These are phyloP conservation scores for Auricularia auricula-judae DNA, from an alignment of 768 basidiomycete species.

Conservation along the genomic window DNA sequence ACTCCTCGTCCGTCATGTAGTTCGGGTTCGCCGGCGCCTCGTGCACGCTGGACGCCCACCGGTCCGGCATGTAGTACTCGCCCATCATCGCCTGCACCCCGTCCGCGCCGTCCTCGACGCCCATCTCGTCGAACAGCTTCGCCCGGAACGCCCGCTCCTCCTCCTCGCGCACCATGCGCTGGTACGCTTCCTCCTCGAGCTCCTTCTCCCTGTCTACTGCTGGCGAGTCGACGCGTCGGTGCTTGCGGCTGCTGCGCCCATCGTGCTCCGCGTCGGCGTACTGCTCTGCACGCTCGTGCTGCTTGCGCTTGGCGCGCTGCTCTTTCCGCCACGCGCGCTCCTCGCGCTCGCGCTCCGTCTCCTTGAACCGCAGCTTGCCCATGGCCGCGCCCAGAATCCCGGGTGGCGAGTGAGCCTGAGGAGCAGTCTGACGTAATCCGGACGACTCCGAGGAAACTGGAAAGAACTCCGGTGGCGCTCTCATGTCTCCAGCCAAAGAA, in stretches of 20 bases:
- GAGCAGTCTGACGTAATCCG: too few relatives aligned
- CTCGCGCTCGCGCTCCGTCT: slow-evolving; percentile 49
- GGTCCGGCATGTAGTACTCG: slow-evolving; percentile 61
- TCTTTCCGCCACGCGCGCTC: slow-evolving; percentile 30
- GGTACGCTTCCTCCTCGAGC: slow-evolving; percentile 21
- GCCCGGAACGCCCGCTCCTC: slow-evolving; percentile 61
- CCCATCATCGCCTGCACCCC: slow-evolving; percentile 53
- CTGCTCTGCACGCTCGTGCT: slow-evolving; percentile 7
- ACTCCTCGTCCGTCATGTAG: slow-evolving; percentile 75
- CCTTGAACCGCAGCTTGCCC: slow-evolving; percentile 51
- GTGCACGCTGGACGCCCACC: slow-evolving; percentile 33
- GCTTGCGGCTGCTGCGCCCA: too few relatives aligned
- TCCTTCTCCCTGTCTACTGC: neutral
- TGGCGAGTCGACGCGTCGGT: neutral
- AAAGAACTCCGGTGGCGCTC: too few relatives aligned
- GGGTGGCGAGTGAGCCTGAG: too few relatives aligned
- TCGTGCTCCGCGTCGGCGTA: slow-evolving; percentile 6
- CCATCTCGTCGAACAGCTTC: slow-evolving; percentile 62
- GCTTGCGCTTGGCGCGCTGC: slow-evolving; percentile 40
- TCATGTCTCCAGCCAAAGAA: too few relatives aligned
- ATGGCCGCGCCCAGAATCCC: slow-evolving; percentile 8
- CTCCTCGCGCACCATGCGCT: slow-evolving; percentile 37
- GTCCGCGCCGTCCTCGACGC: slow-evolving; percentile 56
- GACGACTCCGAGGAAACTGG: too few relatives aligned
- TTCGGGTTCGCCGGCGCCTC: slow-evolving; percentile 24